phyloP scores from a whole-genome alignment of 2,329 filamentous ascomycete genomes.

The Neofusicoccum parvum region DNA sequence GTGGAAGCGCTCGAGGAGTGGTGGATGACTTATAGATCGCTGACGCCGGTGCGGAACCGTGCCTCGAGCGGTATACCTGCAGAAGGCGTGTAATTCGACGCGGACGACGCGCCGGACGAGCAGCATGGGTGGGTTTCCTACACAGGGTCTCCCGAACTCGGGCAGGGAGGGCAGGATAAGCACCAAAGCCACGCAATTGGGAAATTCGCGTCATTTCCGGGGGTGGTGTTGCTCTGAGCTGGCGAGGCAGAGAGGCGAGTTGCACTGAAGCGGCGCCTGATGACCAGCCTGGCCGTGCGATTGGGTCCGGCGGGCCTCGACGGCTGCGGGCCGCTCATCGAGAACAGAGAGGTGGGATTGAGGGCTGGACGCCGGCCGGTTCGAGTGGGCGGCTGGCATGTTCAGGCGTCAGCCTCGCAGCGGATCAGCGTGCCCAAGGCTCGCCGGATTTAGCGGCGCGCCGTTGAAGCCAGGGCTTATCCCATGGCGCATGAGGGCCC shows the following conservation, averaged over 20 bases:
- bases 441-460: slow-evolving; percentile 2
- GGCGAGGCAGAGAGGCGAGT: slow-evolving; percentile 16
- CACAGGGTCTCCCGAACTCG: slow-evolving; percentile 1
- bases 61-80: not conserved
- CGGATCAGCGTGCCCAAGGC: slow-evolving; percentile 11
- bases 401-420: slow-evolving; percentile 21
- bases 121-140: slow-evolving; percentile 11
- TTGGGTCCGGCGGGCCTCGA: slow-evolving; percentile 15
- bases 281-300: not conserved
- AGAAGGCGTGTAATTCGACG: slow-evolving; percentile 1
- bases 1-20: slow-evolving; percentile 2
- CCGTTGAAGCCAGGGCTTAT: not conserved
- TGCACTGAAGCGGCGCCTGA: slow-evolving; percentile 8
- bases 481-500: slow-evolving; percentile 13
- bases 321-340: slow-evolving; percentile 23
- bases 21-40: slow-evolving; percentile 18
- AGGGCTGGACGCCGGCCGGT: slow-evolving; percentile 12
- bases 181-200: slow-evolving; percentile 21
- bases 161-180: slow-evolving; percentile 16
- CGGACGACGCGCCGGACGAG: not conserved
- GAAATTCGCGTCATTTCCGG: slow-evolving; percentile 17
- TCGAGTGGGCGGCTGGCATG: not conserved
- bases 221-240: slow-evolving; percentile 11
- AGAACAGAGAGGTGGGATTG: slow-evolving; percentile 13
- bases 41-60: not conserved